phyloP scores from a whole-genome alignment of 305 asterid species.

The Fraxinus paxiana region DNA sequence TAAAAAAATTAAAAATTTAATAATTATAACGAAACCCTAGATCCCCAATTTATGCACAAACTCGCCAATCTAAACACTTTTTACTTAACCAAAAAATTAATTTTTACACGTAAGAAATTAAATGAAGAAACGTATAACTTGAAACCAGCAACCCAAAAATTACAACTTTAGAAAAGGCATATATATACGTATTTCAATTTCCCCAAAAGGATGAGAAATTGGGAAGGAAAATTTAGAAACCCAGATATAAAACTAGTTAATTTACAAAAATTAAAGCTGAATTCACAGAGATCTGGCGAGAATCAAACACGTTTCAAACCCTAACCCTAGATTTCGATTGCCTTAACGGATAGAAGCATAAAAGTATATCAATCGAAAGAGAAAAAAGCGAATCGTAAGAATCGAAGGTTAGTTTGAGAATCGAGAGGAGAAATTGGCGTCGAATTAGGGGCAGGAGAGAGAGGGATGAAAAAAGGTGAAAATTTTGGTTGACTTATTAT shows the following conservation, averaged over 20 bases:
- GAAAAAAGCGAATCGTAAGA: conserved; percentile 22
- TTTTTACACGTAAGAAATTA: not conserved
- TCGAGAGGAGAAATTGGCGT: conserved; percentile 12
- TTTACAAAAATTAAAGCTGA: conserved; percentile 9
- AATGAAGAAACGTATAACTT: not conserved
- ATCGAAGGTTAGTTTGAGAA: conserved; percentile 17
- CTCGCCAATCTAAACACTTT: not conserved
- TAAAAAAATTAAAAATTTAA: not conserved
- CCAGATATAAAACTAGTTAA: not conserved
- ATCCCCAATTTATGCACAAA: conserved; percentile 15
- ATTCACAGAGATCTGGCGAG: conserved; percentile 15
- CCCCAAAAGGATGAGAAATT: not conserved
- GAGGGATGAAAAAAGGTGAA: conserved; percentile 8
- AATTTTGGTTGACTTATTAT: not conserved
- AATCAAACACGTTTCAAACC: conserved; percentile 26
- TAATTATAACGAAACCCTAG: not conserved
- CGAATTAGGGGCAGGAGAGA: conserved; percentile 12
- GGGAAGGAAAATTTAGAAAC: not conserved
- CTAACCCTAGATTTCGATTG: conserved; percentile 38
- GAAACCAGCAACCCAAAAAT: not conserved
- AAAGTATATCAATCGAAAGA: conserved; percentile 27
- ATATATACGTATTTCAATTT: not conserved
- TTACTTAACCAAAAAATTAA: not conserved
- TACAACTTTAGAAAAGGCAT: not conserved
- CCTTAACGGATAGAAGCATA: not conserved